These are phyloP conservation scores for Xylariaceae sp. DNA, from an alignment of 2,329 filamentous ascomycete species.

Conservation along the genomic window DNA sequence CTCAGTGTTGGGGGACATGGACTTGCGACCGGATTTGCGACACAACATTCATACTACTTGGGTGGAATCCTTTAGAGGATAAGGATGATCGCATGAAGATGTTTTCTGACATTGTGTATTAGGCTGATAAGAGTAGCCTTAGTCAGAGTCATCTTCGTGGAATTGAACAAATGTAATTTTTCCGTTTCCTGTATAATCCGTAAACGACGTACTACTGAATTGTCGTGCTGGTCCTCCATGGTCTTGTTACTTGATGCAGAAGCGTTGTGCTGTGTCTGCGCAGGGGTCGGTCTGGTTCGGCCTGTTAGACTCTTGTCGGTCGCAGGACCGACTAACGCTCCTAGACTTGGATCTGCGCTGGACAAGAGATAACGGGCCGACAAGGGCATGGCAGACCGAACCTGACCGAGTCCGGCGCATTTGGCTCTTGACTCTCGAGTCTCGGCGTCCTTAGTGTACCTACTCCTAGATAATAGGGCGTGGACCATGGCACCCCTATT, in stretches of 20 bases:
- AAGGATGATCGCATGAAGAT: too few species aligned
- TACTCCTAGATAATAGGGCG: neutral
- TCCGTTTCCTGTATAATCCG: too few species aligned
- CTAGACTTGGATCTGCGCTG: neutral
- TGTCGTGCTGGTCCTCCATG: too few species aligned
- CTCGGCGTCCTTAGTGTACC: neutral
- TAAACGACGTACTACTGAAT: too few species aligned
- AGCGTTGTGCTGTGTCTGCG: neutral
- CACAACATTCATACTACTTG: neutral
- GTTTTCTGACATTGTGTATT: too few species aligned
- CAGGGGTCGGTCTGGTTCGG: neutral
- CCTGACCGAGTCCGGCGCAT: neutral
- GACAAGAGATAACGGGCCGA: neutral
- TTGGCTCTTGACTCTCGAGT: neutral
- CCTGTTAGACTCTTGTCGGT: neutral
- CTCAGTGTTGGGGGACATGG: conserved; percentile 1
- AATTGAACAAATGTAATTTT: neutral
- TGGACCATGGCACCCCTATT: neutral
- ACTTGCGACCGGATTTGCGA: neutral
- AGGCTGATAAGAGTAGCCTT: too few species aligned
- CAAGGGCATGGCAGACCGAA: neutral
- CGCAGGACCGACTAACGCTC: neutral
- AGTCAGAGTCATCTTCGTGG: neutral
- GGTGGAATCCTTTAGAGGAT: too few species aligned
- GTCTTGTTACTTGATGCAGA: neutral